Evolutionary conservation across 345 rosid species (phyloP), one percentile per base, ranked within the genome.

Genomic region (Alliaria petiolata): DNA sequence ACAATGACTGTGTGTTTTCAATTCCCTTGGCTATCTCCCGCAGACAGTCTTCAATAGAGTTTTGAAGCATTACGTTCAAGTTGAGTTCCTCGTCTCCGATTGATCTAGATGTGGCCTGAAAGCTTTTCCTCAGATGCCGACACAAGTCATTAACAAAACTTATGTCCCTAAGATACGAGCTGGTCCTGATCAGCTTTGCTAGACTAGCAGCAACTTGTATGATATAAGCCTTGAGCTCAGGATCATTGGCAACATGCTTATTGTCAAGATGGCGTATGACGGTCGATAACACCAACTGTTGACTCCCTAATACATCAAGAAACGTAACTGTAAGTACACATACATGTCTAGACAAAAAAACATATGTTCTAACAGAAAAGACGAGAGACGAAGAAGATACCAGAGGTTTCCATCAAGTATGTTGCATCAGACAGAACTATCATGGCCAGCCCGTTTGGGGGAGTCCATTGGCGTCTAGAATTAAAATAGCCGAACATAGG

Each of bases 51-150:
- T 89, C 95, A 65, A 88, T 89, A 77, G 99, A 80, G 65, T 87
- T 88, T 67, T 89, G 99, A 54, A 95, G 96, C 65, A 71, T 71
- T 61, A 82, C 57, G 76, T 93, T 89, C 77, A 81, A 55, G 67
- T 81, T 85, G 59, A 82, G 70, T 45, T 91, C 97, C 47, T 82
- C 87, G 63, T 86, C 87, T 77, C 86, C 98, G 17, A 42, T 79
- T 55, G 92, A 72, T 75, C 87, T 88, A 54, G 83, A 79, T 2
- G 88, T 84, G 34, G 87, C 87, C 75, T 91, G 98, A 67, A 95
- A 84, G 73, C 93, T 87, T 83, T 89, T 95, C 78, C 99, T 81
- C 74, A 95, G 70, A 86, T 95, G 99, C 79, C 96, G 85, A 79
- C 99, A 91, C 65, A 95, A 78, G 77, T 95, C 99, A 62, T 89